These are phyloP conservation scores for Megacollybia platyphylla DNA, from an alignment of 1,284 basidiomycete species.

Conservation along the genomic window DNA sequence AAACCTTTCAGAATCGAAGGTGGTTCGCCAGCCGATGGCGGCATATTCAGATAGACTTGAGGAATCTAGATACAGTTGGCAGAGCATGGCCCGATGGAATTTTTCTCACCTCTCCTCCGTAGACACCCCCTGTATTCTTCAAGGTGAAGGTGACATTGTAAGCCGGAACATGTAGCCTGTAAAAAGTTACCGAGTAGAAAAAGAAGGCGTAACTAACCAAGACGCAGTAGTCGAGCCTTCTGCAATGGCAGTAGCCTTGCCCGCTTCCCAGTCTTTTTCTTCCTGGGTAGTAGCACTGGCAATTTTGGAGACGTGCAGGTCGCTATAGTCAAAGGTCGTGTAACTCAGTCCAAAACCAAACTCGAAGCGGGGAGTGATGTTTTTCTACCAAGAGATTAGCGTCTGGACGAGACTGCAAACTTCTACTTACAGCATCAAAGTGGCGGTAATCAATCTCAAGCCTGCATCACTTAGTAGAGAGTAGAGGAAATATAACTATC, in stretches of 20 bases:
- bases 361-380: constrained; percentile 53
- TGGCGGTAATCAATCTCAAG: constrained; percentile 67
- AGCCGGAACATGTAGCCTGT: constrained; percentile 36
- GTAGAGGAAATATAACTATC: constrained; percentile 4
- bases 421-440: constrained; percentile 50
- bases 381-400: constrained; percentile 16
- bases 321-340: constrained; percentile 62
- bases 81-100: not conserved
- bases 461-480: constrained; percentile 10
- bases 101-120: constrained; percentile 36
- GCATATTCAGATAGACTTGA: constrained; percentile 54
- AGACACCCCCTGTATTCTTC: constrained; percentile 39
- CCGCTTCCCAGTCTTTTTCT: constrained; percentile 40
- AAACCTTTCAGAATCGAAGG: constrained; percentile 57
- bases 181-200: not conserved
- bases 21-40: constrained; percentile 30
- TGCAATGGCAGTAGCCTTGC: constrained; percentile 29
- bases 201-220: constrained; percentile 23
- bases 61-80: constrained; percentile 26
- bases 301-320: constrained; percentile 32
- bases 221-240: constrained; percentile 41
- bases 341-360: constrained; percentile 85
- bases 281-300: constrained; percentile 18
- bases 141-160: constrained; percentile 46
- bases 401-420: not conserved